These are phyloP conservation scores for Apophysomyces ossiformis DNA, from an alignment of 371 early-diverging fungal species.

Conservation along the genomic window DNA sequence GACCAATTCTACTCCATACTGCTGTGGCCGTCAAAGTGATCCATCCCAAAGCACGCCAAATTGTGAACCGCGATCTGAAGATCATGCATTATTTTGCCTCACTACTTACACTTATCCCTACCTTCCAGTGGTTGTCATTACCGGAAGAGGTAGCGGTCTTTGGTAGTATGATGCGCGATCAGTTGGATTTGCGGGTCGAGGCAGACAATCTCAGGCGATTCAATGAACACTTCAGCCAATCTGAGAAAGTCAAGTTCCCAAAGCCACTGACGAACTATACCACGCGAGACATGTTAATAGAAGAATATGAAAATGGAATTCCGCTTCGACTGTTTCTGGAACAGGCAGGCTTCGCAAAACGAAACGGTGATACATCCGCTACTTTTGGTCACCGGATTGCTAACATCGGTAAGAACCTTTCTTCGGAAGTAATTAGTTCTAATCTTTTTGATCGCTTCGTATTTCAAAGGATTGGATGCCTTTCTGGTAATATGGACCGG, in stretches of 20 bases:
- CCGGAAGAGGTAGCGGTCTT: conserved; percentile 90
- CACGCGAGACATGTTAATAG: conserved; percentile 78
- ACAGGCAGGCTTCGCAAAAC: conserved; percentile 34
- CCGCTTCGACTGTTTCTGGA: conserved; percentile 77
- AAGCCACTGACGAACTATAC: conserved; percentile 64
- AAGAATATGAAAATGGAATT: conserved; percentile 81
- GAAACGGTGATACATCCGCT: conserved; percentile 34
- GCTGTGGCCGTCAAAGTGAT: conserved; percentile 93
- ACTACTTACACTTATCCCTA: conserved; percentile 73
- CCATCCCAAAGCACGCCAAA: conserved; percentile 78
- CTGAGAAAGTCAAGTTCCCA: conserved; percentile 71
- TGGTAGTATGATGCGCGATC: conserved; percentile 90
- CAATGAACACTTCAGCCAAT: conserved; percentile 66
- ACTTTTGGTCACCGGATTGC: conserved; percentile 77
- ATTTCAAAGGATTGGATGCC: conserved; percentile 46
- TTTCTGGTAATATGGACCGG: conserved; percentile 44
- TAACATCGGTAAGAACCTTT: conserved; percentile 60
- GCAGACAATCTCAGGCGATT: conserved; percentile 77
- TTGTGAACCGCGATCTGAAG: conserved; percentile 79
- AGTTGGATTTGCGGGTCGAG: conserved; percentile 89
- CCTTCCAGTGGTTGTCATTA: conserved; percentile 81
- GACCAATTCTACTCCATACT: conserved; percentile 48
- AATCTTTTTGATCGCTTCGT: not conserved
- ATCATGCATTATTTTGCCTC: conserved; percentile 77
- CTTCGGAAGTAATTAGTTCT: not conserved